These are phyloP conservation scores for Acrasis kona DNA, from an alignment of 78 protist genomes.

Conservation along the genomic window DNA sequence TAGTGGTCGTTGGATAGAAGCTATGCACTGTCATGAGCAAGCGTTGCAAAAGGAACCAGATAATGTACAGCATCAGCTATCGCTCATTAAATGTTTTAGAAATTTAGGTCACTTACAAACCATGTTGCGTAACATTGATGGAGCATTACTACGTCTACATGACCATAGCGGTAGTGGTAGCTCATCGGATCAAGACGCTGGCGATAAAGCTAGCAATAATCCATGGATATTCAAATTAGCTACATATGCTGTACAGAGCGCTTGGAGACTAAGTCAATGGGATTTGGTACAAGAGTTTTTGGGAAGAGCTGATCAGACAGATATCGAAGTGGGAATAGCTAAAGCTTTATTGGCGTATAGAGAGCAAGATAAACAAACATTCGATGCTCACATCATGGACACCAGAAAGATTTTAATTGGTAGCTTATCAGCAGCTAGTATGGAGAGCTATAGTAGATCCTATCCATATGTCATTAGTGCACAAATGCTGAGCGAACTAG, in stretches of 20 bases:
- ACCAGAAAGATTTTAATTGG: background rate
- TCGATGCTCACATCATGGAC: background rate
- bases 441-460: conserved; percentile 50
- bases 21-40: conserved; percentile 1
- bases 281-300: background rate
- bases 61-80: background rate
- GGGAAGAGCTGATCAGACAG: background rate
- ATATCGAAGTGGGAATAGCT: background rate
- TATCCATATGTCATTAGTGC: conserved; percentile 40
- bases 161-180: background rate
- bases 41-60: background rate
- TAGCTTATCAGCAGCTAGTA: background rate
- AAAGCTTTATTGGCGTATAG: background rate
- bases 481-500: conserved; percentile 69
- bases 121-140: background rate
- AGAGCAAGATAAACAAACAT: background rate
- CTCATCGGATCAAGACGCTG: too few relatives aligned
- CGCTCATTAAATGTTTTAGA: conserved; percentile 3
- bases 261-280: conserved; percentile 52
- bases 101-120: conserved; percentile 18
- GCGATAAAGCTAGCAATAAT: too few relatives aligned
- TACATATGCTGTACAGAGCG: conserved; percentile 17
- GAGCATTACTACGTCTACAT: background rate
- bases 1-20: conserved; percentile 2
- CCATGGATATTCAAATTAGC: too few relatives aligned